These are phyloP conservation scores for Hyaloscypha variabilis DNA, from an alignment of 495 filamentous ascomycete genomes.

Conservation along the genomic window DNA sequence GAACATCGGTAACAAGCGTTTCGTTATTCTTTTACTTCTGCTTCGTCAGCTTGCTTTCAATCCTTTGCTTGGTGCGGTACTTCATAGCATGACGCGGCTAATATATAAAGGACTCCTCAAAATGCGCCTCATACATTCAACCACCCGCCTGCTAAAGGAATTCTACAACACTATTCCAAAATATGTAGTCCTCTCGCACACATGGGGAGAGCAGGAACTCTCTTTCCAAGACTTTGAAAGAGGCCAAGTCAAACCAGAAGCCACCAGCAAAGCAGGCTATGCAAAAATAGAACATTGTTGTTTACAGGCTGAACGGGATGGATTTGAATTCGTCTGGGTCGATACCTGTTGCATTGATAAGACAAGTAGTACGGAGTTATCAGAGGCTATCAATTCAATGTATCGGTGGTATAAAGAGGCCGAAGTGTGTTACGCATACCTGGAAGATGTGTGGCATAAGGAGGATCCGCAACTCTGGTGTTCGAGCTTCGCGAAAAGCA, in stretches of 20 bases:
- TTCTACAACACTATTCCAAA: constrained; percentile 27
- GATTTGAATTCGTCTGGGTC: constrained; percentile 39
- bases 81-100: too few relatives aligned
- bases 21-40: too few relatives aligned
- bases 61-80: too few relatives aligned
- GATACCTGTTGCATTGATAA: constrained; percentile 40
- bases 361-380: too few relatives aligned
- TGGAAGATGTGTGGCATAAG: constrained; percentile 33
- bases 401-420: constrained; percentile 39
- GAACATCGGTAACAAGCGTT: too few relatives aligned
- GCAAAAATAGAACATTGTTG: constrained; percentile 12
- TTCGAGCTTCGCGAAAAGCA: constrained; percentile 2
- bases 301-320: constrained; percentile 7
- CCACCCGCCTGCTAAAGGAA: constrained; percentile 21
- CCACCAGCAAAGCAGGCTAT: background rate
- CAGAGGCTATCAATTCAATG: constrained; percentile 36
- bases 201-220: constrained; percentile 25
- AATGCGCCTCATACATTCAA: too few relatives aligned
- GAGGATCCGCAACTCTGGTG: background rate
- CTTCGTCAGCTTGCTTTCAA: too few relatives aligned
- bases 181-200: constrained; percentile 44
- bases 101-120: too few relatives aligned
- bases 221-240: constrained; percentile 12
- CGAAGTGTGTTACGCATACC: constrained; percentile 38
- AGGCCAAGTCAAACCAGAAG: background rate